These are phyloP conservation scores for Rhamnella rubrinervis DNA, from an alignment of 331 rosid species.

Conservation along the genomic window DNA sequence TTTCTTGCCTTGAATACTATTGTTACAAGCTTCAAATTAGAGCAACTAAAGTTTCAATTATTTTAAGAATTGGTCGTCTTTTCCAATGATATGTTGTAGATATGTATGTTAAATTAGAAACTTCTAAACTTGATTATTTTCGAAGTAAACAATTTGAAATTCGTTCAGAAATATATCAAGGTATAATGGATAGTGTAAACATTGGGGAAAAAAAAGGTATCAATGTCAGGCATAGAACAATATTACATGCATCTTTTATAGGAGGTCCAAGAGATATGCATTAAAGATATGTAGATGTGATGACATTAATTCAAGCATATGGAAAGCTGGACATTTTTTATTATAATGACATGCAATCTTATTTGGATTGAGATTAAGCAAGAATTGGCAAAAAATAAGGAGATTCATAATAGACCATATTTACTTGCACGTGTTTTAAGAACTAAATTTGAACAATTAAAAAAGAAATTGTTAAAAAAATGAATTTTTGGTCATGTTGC, in stretches of 20 bases:
- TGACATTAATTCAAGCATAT: background rate
- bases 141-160: background rate
- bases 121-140: background rate
- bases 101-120: constrained; percentile 10
- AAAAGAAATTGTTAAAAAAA: background rate
- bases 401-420: background rate
- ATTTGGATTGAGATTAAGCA: background rate
- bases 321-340: background rate
- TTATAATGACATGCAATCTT: constrained; percentile 13
- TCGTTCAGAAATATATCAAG: background rate
- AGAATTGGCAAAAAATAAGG: background rate
- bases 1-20: background rate
- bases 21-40: background rate
- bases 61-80: background rate
- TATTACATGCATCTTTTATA: background rate
- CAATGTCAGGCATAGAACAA: background rate
- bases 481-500: background rate
- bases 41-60: background rate
- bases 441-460: background rate
- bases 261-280: constrained; percentile 9
- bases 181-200: constrained; percentile 6
- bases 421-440: background rate
- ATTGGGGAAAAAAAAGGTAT: background rate
- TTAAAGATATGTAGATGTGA: background rate
- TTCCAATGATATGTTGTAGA: constrained; percentile 12